Base-by-base conservation (phyloP, 768 basidiomycete genomes). In the Tephrocybe sp. region DNA sequence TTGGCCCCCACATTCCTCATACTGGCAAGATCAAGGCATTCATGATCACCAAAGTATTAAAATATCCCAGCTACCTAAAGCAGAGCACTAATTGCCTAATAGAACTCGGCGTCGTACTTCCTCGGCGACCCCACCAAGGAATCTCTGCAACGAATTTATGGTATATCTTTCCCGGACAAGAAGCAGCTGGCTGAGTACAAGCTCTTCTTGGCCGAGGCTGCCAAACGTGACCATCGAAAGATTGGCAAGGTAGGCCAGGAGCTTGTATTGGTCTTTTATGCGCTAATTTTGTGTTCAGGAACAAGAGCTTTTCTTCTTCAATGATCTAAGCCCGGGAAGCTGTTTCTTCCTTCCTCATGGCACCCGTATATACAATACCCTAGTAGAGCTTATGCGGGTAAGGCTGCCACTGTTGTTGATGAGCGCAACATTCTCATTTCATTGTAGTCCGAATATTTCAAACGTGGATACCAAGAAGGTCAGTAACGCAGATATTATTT, bases 91-190 rank as follows among this genome's bases (percentile, higher is more conserved):
- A 43, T 37, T 23, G 36, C n/a, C 18, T 8, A 5, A 30, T 30
- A 95, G 91, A 98, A 90, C 73, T 99, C 97, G 17, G 90, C 97
- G 0, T 98, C 93, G 6, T 99, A 98, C 73, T 99, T 98, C 84
- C 82, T 98, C 20, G 96, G 93, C 23, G 93, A 98, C 63, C 73
- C 88, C 21, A 87, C 80, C 62, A 97, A 97, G 67, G 97, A 98
- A 60, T 90, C 91, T 1, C 78, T 99, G 25, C 97, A 98, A 65
- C 88, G 97, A 30, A 83, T 99, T 58, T 99, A 98, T 67, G 97
- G 97, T 53, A 93, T 99, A 67, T 97, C 95, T 0, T 99, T 98
- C 84, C 97, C 97, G 0, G 97, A 98, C 73, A 90, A 90, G 72
- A 96, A 97, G 68, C 92, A 96, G 66, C 72, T 98, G 58, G 74